A percentile compares a stretch with the other conserved stretches of the same genome.
phyloP scores from a whole-genome alignment of 2,329 filamentous ascomycete species.

The Zymoseptoria crescenta region DNA sequence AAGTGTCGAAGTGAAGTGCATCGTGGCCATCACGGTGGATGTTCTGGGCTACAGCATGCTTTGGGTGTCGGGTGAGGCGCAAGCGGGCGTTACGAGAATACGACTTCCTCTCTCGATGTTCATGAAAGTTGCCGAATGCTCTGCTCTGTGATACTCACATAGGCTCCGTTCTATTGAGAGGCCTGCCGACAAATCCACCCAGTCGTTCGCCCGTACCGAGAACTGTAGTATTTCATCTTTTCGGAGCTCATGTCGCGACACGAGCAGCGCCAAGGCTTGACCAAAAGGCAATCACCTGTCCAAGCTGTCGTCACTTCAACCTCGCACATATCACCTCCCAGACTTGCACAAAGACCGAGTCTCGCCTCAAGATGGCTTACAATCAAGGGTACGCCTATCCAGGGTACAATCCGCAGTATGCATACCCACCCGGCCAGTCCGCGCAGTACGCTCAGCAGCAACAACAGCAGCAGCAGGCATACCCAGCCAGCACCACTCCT shows the following conservation, averaged over 20 bases:
- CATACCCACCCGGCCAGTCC: constrained; percentile 16
- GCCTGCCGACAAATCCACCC: no score
- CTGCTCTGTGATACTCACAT: neutral
- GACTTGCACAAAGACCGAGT: neutral
- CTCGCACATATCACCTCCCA: neutral
- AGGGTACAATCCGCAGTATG: constrained; percentile 16
- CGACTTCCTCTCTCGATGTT: neutral
- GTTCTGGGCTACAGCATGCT: neutral
- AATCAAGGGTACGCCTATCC: constrained; percentile 13
- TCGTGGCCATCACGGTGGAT: constrained; percentile 7
- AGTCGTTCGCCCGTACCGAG: no score
- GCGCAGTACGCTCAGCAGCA: constrained; percentile 39
- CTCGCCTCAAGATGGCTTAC: constrained; percentile 6
- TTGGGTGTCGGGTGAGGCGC: neutral
- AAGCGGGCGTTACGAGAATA: neutral
- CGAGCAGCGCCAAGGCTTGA: no score
- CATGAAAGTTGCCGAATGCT: neutral
- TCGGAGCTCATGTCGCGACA: no score
- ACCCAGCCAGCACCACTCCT: constrained; percentile 41
- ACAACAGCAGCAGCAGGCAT: constrained; percentile 18
- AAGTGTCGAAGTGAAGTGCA: neutral
- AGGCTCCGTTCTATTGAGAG: no score
- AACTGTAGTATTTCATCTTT: no score
- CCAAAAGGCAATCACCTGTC: neutral
- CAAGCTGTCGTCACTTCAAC: neutral